Base-by-base conservation (phyloP, 2,329 filamentous ascomycete species). In the Fusarium sp. region DNA sequence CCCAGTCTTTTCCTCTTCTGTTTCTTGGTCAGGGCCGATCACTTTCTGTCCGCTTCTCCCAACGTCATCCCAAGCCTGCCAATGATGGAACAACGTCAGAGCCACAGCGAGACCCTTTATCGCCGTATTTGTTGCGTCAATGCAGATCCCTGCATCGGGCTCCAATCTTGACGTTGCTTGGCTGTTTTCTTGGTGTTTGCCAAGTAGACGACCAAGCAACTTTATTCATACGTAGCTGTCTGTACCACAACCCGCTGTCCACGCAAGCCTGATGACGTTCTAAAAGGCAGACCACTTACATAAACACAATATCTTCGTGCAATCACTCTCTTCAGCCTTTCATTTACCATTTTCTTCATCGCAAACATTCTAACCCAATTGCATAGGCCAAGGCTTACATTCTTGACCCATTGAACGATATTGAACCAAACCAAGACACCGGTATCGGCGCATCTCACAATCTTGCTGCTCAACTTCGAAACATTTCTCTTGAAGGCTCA, bases 361-460 rank as follows among this genome's bases (percentile, higher is more conserved):
- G 8, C 16, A 50, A n/a, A 20, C 24, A 11, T 60, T 51, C 59
- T 60, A 45, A 68, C 64, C 47, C 54, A 26, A 35, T 60, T 48
- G 51, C 50, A 65, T 78, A 93, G 91, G 90, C 91, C 47, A 84
- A 86, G 59, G 87, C 89, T 77, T 91, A 92, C 78, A 84, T 94
- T 48, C 88, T 94, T 72, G 91, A 92, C 75, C 92, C 92, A 72
- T 84, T 94, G 70, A 90, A 86, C 75, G 91, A 87, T 28, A 91
- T 90, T 15, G 90, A 93, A 70, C 92, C 92, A 20, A 89, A 86
- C 68, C 88, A 91, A 70, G 90, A 92, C 78, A 92, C 89, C 53
- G 91, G 91, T 13, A 61, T 77, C 45, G 71, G 72, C 61, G 71
- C 75, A 54, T 76, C 73, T 33, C 68, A 74, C 45, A 73, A 54